Conservation (phyloP, 129 eudicot genomes). For the Flaveria trinervia region DNA sequence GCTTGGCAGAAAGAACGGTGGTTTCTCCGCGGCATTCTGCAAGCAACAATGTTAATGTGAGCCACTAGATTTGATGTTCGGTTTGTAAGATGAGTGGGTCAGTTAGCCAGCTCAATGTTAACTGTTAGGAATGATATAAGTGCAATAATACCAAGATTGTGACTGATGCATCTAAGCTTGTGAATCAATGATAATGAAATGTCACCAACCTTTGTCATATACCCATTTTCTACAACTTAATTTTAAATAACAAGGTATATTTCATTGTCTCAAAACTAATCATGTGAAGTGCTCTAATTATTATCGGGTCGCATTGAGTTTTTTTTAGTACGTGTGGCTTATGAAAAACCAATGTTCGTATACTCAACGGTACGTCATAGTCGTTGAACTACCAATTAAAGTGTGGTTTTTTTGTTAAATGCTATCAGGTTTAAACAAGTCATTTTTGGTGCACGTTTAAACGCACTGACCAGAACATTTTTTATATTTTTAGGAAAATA, state of each 20-base stretch:
- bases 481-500: background rate
- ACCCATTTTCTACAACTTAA: slow-evolving; percentile 9
- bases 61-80: slow-evolving; percentile 7
- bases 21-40: slow-evolving; percentile 86
- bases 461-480: background rate
- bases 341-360: background rate
- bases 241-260: slow-evolving; percentile 15
- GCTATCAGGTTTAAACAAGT: background rate
- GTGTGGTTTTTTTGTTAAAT: background rate
- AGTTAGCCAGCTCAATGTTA: slow-evolving; percentile 29
- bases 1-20: slow-evolving; percentile 67
- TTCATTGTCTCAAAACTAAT: slow-evolving; percentile 34
- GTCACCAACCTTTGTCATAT: slow-evolving; percentile 46
- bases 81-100: slow-evolving; percentile 33
- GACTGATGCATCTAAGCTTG: slow-evolving; percentile 28
- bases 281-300: slow-evolving; percentile 31
- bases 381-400: background rate
- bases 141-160: slow-evolving; percentile 36
- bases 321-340: slow-evolving; percentile 15
- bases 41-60: slow-evolving; percentile 5
- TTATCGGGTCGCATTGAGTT: slow-evolving; percentile 6
- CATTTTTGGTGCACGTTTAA: slow-evolving; percentile 1
- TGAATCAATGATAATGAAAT: slow-evolving; percentile 35
- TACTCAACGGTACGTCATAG: background rate
- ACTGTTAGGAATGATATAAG: slow-evolving; percentile 18